Evolutionary conservation across 2,329 filamentous ascomycete species (phyloP).

Genomic region (Colletotrichum gigasporum): DNA sequence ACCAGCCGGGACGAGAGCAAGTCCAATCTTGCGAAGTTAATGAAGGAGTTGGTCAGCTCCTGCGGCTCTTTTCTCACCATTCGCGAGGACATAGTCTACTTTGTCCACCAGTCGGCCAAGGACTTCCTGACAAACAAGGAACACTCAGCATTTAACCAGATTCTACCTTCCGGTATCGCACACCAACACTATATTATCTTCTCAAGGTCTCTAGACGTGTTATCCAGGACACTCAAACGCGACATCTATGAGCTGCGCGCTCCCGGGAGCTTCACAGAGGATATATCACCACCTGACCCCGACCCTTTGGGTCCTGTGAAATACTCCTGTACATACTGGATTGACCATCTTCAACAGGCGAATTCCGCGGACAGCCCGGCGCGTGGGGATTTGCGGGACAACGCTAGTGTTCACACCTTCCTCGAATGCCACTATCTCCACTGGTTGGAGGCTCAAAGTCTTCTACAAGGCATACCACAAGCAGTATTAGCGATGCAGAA

Average conservation of each 20-base stretch:
- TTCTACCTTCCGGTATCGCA: constrained; percentile 40
- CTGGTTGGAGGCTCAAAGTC: constrained; percentile 54
- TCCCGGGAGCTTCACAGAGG: constrained; percentile 20
- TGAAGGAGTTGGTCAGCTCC: background rate
- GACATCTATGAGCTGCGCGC: constrained; percentile 45
- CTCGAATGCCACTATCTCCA: constrained; percentile 46
- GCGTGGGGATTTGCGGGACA: too few species aligned
- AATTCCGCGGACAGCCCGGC: background rate
- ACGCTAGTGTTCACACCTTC: constrained; percentile 43
- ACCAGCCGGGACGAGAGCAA: background rate
- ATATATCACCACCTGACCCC: constrained; percentile 16
- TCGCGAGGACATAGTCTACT: constrained; percentile 17
- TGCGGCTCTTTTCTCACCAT: background rate
- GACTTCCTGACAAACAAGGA: constrained; percentile 52
- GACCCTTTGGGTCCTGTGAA: constrained; percentile 29
- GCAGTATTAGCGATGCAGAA: constrained; percentile 38
- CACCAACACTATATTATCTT: constrained; percentile 43
- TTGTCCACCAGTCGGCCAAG: constrained; percentile 55
- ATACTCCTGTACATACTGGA: constrained; percentile 37
- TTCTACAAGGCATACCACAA: constrained; percentile 38
- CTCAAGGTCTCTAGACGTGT: constrained; percentile 42
- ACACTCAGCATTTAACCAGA: constrained; percentile 31
- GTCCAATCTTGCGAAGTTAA: background rate
- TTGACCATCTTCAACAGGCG: constrained; percentile 29
- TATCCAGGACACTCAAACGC: constrained; percentile 40